phyloP scores from a whole-genome alignment of 768 basidiomycete species.

The Filobasidium wieringae region DNA sequence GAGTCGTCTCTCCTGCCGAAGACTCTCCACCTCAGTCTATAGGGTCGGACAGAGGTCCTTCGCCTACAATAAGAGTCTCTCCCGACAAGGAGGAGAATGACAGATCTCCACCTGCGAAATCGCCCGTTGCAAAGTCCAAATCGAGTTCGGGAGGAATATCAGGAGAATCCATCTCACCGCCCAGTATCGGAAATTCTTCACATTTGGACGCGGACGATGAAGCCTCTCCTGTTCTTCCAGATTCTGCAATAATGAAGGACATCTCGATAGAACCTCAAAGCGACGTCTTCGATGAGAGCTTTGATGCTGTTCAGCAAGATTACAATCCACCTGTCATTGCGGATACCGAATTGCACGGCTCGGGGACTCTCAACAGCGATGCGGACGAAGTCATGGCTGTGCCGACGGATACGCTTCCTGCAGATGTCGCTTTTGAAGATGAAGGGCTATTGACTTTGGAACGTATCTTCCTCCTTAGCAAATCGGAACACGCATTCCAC shows the following conservation, averaged over 20 bases:
- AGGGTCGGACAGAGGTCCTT: too few species aligned
- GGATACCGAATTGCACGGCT: background rate
- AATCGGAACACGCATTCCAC: slow-evolving; percentile 58
- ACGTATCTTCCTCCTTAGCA: slow-evolving; percentile 78
- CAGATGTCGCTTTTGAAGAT: slow-evolving; percentile 52
- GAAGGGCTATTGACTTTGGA: slow-evolving; percentile 74
- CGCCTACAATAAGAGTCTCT: too few species aligned
- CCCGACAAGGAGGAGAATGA: too few species aligned
- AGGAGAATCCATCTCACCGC: too few species aligned
- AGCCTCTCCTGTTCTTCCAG: background rate
- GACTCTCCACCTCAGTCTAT: too few species aligned
- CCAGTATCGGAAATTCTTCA: background rate
- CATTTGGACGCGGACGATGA: slow-evolving; percentile 6
- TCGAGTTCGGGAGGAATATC: too few species aligned
- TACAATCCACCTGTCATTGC: background rate
- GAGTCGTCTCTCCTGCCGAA: too few species aligned
- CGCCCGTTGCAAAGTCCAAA: too few species aligned
- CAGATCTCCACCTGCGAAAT: too few species aligned
- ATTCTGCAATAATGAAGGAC: background rate
- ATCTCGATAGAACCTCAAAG: background rate
- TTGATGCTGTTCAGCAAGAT: background rate
- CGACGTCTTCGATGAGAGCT: background rate
- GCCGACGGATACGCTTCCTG: slow-evolving; percentile 22
- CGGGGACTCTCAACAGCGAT: background rate
- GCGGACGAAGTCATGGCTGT: slow-evolving; percentile 5